Evolutionary conservation across 2,329 filamentous ascomycete genomes (phyloP).

Genomic region (Arthrinium phaeospermum): DNA sequence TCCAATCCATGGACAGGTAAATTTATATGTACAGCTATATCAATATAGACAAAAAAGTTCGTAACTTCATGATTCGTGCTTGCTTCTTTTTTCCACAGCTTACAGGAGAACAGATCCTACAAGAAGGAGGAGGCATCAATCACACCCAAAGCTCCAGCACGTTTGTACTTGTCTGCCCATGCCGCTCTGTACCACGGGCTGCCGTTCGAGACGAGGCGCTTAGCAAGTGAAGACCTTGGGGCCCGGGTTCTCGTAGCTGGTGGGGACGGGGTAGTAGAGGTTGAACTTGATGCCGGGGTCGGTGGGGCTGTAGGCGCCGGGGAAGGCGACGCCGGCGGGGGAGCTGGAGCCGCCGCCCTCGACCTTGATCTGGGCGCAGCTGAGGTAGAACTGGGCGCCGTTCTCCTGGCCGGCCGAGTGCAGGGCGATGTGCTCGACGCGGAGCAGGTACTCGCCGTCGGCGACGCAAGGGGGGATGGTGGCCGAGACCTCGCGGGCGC

Average conservation of each 20-base stretch:
- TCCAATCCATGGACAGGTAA: background rate
- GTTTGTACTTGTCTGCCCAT: background rate
- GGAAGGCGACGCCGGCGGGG: slow-evolving; percentile 37
- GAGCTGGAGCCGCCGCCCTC: slow-evolving; percentile 35
- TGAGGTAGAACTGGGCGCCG: slow-evolving; percentile 54
- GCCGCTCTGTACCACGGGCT: background rate
- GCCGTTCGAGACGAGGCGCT: background rate
- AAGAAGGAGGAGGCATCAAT: background rate
- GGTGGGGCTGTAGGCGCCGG: slow-evolving; percentile 44
- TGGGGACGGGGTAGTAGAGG: slow-evolving; percentile 39
- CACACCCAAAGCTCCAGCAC: background rate
- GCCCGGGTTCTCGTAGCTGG: slow-evolving; percentile 35
- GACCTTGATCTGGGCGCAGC: slow-evolving; percentile 43
- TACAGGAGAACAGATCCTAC: background rate
- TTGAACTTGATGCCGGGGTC: slow-evolving; percentile 41
- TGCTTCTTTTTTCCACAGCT: background rate
- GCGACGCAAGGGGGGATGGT: slow-evolving; percentile 50
- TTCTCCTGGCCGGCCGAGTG: slow-evolving; percentile 47
- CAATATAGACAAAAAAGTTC: background rate
- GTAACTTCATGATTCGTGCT: background rate
- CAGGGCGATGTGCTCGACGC: slow-evolving; percentile 55
- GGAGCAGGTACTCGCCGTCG: slow-evolving; percentile 55
- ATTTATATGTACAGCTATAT: background rate
- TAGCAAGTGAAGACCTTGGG: slow-evolving; percentile 11
- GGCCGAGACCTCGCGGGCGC: slow-evolving; percentile 41